Evolutionary conservation across 2,329 filamentous ascomycete genomes (phyloP), one percentile per base, ranked within the genome.

Genomic region (Ceratocystis destructans): DNA sequence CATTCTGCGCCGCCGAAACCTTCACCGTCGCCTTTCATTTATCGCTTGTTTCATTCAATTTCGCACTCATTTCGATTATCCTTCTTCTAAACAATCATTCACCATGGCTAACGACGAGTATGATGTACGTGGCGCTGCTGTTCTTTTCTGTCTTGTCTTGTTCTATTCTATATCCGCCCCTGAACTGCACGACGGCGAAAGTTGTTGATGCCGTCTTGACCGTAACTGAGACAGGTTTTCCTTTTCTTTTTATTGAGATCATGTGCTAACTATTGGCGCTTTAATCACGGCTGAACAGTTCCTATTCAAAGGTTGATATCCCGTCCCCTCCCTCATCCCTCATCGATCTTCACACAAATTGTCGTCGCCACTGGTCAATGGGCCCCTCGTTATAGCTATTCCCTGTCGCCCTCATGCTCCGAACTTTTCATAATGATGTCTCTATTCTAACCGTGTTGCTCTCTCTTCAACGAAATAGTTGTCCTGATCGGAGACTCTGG

Each of bases 51-150:
- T 61, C 61, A 45, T 37, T 22, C 55, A 20, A 62, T 66, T 66
- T 64, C 41, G 37, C 41, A 44, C 48, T 66, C 48, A 50, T 59
- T 66, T 53, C 37, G 10, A 41, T 64, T 55, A 64, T 46, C 45
- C 57, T 70, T 69, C 69, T 48, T 63, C 22, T 20, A 28, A 28
- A 63, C 44, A 59, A 68, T 69, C 69, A 69, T 72, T 74, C 80
- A 82, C 73, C 79, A 99, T 97, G 94, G 94, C 93, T 76, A 99
- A 97, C 87, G 94, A 99, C 85, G 94, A 99, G 83, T 99, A 99
- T 82, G 94, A 99, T 87, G 93, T 97, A 82, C 68, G 53, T 69
- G 61, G 20, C 66, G 63, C 66, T 45, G 64, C 66, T 65, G 70
- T 67, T 69, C 41, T 65, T 70, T 70, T 66, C 69, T 64, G 67